phyloP scores from a whole-genome alignment of 208 protist genomes.

The Porcisia hertigi region DNA sequence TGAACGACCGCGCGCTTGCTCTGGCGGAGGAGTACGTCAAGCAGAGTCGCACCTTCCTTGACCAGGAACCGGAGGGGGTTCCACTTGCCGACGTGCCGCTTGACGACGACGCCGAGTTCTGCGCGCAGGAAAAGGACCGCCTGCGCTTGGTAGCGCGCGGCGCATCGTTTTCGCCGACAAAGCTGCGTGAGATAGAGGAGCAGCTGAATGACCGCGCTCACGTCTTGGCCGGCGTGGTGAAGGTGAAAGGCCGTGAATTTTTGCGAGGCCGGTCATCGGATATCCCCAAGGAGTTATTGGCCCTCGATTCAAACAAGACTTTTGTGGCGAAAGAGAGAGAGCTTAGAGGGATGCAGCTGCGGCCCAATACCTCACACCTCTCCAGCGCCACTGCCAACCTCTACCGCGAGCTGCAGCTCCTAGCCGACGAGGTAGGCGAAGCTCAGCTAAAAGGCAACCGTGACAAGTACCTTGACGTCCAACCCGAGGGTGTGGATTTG shows the following conservation, averaged over 20 bases:
- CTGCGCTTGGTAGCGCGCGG: conserved; percentile 36
- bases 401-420: conserved; percentile 45
- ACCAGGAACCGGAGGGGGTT: conserved; percentile 72
- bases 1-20: conserved; percentile 60
- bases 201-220: conserved; percentile 68
- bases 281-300: conserved; percentile 49
- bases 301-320: conserved; percentile 44
- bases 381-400: conserved; percentile 31
- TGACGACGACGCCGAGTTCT: conserved; percentile 52
- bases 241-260: conserved; percentile 50
- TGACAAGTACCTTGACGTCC: conserved; percentile 51
- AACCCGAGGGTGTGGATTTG: conserved; percentile 57
- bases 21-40: conserved; percentile 59
- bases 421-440: conserved; percentile 47
- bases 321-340: conserved; percentile 56
- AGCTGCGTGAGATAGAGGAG: conserved; percentile 46
- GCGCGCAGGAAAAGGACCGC: conserved; percentile 41
- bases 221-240: conserved; percentile 52
- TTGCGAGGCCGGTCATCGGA: conserved; percentile 49
- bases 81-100: conserved; percentile 61
- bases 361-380: conserved; percentile 31
- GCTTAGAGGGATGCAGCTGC: conserved; percentile 27
- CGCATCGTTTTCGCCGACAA: conserved; percentile 30
- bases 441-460: conserved; percentile 55
- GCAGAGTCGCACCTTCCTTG: conserved; percentile 60